These are phyloP conservation scores for Pulicaria dysenterica DNA, from an alignment of 129 eudicot species.

Conservation along the genomic window DNA sequence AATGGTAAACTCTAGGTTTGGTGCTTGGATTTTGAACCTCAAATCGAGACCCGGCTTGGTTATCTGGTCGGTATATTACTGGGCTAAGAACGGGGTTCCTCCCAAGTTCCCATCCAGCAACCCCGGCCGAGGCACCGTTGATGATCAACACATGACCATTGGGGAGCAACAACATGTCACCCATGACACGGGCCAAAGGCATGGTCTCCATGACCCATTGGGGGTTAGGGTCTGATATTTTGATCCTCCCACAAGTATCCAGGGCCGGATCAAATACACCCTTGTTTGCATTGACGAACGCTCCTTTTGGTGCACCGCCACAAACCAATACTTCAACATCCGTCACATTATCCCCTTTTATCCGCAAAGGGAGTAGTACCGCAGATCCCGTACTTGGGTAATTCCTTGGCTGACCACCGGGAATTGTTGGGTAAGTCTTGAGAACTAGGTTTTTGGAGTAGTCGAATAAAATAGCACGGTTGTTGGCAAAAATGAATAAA, in stretches of 20 bases:
- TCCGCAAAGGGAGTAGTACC: conserved; percentile 60
- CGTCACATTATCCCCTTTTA: conserved; percentile 10
- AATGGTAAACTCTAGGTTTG: conserved; percentile 68
- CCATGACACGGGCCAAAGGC: conserved; percentile 72
- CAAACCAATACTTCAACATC: conserved; percentile 68
- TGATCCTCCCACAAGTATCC: conserved; percentile 56
- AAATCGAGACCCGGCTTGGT: conserved; percentile 36
- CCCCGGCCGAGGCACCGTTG: conserved; percentile 57
- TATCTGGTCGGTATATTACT: conserved; percentile 46
- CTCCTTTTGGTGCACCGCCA: conserved; percentile 73
- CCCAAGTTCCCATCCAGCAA: conserved; percentile 66
- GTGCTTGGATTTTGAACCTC: conserved; percentile 52
- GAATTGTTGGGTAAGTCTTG: conserved; percentile 59
- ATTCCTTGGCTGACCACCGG: conserved; percentile 73
- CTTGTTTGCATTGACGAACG: conserved; percentile 40
- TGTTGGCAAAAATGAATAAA: conserved; percentile 76
- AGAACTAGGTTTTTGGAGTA: conserved; percentile 44
- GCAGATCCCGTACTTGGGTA: conserved; percentile 86
- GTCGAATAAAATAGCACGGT: conserved; percentile 64
- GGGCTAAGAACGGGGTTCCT: conserved; percentile 66
- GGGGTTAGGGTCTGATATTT: conserved; percentile 52
- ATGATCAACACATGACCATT: conserved; percentile 54
- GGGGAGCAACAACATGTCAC: conserved; percentile 70
- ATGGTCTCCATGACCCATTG: conserved; percentile 69
- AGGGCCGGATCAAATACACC: conserved; percentile 49